A percentile compares a stretch with the other conserved stretches of the same genome.
phyloP scores from a whole-genome alignment of 345 rosid species.

The Ricinus communis region DNA sequence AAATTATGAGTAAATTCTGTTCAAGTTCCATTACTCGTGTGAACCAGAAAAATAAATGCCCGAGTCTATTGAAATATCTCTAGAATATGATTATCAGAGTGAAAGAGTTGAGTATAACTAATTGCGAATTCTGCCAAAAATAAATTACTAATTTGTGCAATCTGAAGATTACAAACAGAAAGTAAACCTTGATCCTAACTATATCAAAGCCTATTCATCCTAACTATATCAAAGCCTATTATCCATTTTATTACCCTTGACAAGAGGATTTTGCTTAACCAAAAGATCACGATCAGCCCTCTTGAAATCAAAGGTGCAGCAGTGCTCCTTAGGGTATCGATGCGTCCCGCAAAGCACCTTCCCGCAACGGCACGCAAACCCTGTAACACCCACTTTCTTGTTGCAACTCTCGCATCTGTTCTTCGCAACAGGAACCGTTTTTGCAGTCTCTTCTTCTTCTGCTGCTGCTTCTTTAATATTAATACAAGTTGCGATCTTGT shows the following conservation, averaged over 20 bases:
- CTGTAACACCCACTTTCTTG: constrained; percentile 24
- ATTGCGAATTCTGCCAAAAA: too few species aligned
- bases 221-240: neutral
- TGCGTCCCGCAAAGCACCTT: constrained; percentile 31
- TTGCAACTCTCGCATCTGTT: constrained; percentile 20
- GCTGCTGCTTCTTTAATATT: too few species aligned
- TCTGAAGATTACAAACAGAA: too few species aligned
- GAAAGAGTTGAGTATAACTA: too few species aligned
- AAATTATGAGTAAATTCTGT: too few species aligned
- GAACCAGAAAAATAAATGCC: too few species aligned
- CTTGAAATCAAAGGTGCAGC: constrained; percentile 38
- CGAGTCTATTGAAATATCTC: too few species aligned
- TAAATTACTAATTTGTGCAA: too few species aligned
- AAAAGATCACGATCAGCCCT: constrained; percentile 19
- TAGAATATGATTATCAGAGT: too few species aligned
- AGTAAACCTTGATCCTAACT: too few species aligned
- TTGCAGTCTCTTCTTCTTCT: neutral
- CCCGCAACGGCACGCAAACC: constrained; percentile 35
- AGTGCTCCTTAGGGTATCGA: constrained; percentile 37
- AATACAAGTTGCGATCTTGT: neutral
- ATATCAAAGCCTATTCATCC: too few species aligned
- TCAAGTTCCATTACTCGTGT: too few species aligned
- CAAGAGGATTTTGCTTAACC: constrained; percentile 21
- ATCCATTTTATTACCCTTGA: constrained; percentile 27
- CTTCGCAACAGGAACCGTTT: neutral